Conservation (phyloP, 78 protist species). For the Dictyostelium intermedium region DNA sequence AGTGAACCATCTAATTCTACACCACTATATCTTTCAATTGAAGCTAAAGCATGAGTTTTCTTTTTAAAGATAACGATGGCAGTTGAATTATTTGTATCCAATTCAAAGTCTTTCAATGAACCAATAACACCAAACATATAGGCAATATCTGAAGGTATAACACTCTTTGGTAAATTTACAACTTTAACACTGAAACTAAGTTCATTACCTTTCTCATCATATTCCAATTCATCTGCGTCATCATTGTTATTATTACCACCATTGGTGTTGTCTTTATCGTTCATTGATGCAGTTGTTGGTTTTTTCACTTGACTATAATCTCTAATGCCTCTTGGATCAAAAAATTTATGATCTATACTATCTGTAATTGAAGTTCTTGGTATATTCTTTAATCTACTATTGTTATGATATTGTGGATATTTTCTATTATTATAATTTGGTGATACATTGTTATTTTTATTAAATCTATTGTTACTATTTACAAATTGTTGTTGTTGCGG, state of each 20-base stretch:
- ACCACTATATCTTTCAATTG: slow-evolving; percentile 63
- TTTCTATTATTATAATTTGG: not conserved
- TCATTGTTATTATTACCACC: not conserved
- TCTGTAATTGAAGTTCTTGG: not conserved
- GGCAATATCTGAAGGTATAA: slow-evolving; percentile 9
- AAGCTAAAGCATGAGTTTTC: not conserved
- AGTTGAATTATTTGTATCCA: not conserved
- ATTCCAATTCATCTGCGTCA: not conserved
- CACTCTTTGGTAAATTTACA: slow-evolving; percentile 14
- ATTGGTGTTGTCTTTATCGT: not conserved
- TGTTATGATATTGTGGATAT: not conserved
- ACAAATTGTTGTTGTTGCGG: not conserved
- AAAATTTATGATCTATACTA: slow-evolving; percentile 57
- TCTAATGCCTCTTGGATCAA: slow-evolving; percentile 69
- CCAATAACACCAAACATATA: slow-evolving; percentile 38
- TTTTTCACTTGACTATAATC: slow-evolving; percentile 46
- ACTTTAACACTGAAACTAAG: not conserved
- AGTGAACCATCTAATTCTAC: slow-evolving; percentile 16
- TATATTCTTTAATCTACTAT: not conserved
- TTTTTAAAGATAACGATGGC: slow-evolving; percentile 26
- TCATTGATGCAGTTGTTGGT: not conserved
- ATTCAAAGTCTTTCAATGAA: slow-evolving; percentile 35
- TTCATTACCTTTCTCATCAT: slow-evolving; percentile 16
- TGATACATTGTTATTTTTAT: not conserved
- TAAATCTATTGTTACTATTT: not conserved